Conservation (phyloP, 2,329 filamentous ascomycete genomes). For the Thelonectria rubi region DNA sequence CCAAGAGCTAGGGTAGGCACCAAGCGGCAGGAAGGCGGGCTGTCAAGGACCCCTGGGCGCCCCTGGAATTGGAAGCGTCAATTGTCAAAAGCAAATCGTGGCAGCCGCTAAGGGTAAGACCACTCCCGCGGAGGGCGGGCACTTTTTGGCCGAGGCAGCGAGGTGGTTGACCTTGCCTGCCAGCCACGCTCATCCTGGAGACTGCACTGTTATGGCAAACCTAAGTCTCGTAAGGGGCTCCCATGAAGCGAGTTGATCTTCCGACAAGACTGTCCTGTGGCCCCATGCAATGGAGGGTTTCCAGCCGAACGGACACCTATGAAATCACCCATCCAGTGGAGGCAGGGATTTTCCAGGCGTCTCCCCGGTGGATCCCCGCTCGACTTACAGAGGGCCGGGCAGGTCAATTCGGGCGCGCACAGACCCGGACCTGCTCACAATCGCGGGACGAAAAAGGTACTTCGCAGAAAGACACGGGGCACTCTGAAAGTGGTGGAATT, state of each 20-base stretch:
- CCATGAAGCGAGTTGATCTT: too few relatives aligned
- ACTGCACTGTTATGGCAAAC: too few relatives aligned
- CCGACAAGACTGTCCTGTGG: background rate
- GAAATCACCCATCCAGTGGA: background rate
- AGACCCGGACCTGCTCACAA: constrained; percentile 37
- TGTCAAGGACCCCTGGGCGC: background rate
- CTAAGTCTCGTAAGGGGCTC: too few relatives aligned
- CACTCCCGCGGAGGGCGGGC: background rate
- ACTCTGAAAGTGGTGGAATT: constrained; percentile 42
- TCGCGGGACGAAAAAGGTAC: constrained; percentile 25
- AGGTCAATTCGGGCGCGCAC: constrained; percentile 32
- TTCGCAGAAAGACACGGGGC: constrained; percentile 37
- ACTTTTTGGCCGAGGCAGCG: background rate
- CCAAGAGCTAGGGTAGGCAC: background rate
- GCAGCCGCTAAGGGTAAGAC: constrained; percentile 3
- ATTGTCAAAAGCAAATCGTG: background rate
- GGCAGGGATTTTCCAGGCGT: background rate
- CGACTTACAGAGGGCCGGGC: background rate
- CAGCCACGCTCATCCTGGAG: background rate
- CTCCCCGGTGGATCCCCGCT: background rate
- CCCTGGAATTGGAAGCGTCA: background rate
- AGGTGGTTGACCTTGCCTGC: constrained; percentile 5
- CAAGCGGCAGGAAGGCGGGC: background rate
- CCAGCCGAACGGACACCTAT: background rate
- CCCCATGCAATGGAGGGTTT: background rate